A percentile compares a stretch with the other conserved stretches of the same genome.
Conservation (phyloP, 768 basidiomycete species). For the Tylopilus intermedius region DNA sequence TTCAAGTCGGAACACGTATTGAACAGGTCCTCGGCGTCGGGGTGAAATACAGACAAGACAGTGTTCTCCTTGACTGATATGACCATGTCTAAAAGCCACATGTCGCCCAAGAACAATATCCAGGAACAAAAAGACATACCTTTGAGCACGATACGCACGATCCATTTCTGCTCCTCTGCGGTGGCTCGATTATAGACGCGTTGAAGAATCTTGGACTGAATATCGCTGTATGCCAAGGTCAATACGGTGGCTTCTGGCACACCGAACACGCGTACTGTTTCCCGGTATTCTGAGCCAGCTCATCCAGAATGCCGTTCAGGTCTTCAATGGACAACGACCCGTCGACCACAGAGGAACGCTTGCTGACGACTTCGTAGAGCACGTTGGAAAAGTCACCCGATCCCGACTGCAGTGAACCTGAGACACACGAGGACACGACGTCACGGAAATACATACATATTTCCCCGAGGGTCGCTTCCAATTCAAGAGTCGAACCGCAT, state of each 20-base stretch:
- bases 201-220: conserved; percentile 71
- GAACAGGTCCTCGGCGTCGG: conserved; percentile 89
- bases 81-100: conserved; percentile 60
- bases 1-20: conserved; percentile 97
- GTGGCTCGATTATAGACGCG: conserved; percentile 76
- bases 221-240: conserved; percentile 46
- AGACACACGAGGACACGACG: background rate
- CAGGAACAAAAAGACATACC: conserved; percentile 40
- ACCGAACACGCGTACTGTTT: conserved; percentile 52
- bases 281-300: conserved; percentile 64
- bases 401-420: conserved; percentile 41
- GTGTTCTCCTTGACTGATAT: conserved; percentile 94
- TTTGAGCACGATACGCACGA: conserved; percentile 93
- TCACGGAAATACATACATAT: conserved; percentile 41
- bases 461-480: conserved; percentile 84
- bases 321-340: conserved; percentile 77
- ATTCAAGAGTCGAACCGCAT: conserved; percentile 75
- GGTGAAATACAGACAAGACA: conserved; percentile 86
- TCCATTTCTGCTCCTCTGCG: conserved; percentile 89
- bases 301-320: conserved; percentile 76
- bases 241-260: background rate
- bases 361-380: conserved; percentile 79
- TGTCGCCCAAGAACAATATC: background rate
- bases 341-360: conserved; percentile 74
- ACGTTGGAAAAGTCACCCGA: conserved; percentile 89